Conservation (phyloP, 345 rosid species). For the Trapa bicornis region DNA sequence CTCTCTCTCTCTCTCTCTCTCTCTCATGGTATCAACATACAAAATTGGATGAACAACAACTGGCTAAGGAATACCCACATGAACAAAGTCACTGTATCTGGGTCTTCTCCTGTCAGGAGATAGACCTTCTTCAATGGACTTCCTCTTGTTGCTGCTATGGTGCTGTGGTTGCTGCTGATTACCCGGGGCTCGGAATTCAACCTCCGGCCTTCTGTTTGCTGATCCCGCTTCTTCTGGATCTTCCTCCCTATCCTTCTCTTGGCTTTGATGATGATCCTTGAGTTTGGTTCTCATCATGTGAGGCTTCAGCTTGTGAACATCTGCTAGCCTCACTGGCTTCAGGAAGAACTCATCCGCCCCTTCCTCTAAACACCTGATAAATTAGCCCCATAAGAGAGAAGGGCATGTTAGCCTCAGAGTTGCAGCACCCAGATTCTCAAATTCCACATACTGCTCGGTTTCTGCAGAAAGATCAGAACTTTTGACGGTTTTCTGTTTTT, state of each 20-base stretch:
- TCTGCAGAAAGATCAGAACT: background rate
- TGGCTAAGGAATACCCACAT: background rate
- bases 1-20: background rate
- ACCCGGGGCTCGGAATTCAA: conserved; percentile 4
- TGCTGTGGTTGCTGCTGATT: conserved; percentile 4
- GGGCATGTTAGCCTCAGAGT: background rate
- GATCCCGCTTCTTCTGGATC: conserved; percentile 5
- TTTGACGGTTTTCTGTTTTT: background rate
- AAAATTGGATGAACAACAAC: conserved; percentile 9
- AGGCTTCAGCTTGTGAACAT: conserved; percentile 44
- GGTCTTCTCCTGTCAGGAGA: conserved; percentile 47
- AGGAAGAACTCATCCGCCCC: conserved; percentile 73
- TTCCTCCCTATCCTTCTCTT: conserved; percentile 10
- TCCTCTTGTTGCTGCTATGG: conserved; percentile 29
- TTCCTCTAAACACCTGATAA: conserved; percentile 52
- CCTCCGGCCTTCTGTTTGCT: background rate
- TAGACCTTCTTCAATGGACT: conserved; percentile 38
- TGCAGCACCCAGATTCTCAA: background rate
- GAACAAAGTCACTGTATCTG: conserved; percentile 30
- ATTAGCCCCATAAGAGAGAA: background rate
- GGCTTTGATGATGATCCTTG: conserved; percentile 13
- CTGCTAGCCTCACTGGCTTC: conserved; percentile 49
- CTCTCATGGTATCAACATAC: background rate
- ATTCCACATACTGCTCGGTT: background rate
- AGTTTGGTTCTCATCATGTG: conserved; percentile 38